Evolutionary conservation across 805 yeast species (phyloP).

Genomic region (Sporopachydermia quercuum): DNA sequence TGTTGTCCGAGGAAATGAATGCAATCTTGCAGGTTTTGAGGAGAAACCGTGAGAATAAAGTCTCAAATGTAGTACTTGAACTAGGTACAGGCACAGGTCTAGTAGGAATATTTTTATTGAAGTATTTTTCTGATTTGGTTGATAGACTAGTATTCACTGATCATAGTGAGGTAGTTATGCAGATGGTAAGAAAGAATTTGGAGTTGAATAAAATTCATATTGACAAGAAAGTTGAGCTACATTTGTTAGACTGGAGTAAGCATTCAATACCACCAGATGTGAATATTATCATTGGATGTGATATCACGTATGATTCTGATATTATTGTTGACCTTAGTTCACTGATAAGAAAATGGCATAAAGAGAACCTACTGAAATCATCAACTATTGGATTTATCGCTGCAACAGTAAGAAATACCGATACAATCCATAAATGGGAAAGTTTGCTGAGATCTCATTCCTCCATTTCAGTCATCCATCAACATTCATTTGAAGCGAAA

Average conservation of each 20-base stretch:
- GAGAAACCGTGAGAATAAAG: not conserved
- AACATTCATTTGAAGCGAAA: too few relatives aligned
- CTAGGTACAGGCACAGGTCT: conserved; percentile 88
- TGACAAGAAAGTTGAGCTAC: not conserved
- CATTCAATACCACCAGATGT: not conserved
- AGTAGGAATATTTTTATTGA: conserved; percentile 32
- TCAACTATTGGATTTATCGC: not conserved
- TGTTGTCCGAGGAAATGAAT: conserved; percentile 15
- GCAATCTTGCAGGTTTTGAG: not conserved
- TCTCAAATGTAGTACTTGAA: conserved; percentile 35
- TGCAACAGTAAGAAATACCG: not conserved
- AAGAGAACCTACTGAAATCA: not conserved
- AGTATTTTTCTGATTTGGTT: conserved; percentile 1
- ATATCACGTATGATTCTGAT: not conserved
- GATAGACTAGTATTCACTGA: not conserved
- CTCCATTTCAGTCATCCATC: not conserved
- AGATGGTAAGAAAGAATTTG: not conserved
- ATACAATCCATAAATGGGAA: not conserved
- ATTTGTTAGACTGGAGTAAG: not conserved
- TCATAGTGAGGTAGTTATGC: not conserved
- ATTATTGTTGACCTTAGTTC: not conserved
- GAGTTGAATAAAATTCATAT: not conserved
- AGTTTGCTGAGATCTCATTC: not conserved
- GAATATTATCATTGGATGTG: not conserved
- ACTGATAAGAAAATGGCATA: not conserved